These are phyloP conservation scores for Tephrocybe sp. DNA, from an alignment of 768 basidiomycete genomes.

Conservation along the genomic window DNA sequence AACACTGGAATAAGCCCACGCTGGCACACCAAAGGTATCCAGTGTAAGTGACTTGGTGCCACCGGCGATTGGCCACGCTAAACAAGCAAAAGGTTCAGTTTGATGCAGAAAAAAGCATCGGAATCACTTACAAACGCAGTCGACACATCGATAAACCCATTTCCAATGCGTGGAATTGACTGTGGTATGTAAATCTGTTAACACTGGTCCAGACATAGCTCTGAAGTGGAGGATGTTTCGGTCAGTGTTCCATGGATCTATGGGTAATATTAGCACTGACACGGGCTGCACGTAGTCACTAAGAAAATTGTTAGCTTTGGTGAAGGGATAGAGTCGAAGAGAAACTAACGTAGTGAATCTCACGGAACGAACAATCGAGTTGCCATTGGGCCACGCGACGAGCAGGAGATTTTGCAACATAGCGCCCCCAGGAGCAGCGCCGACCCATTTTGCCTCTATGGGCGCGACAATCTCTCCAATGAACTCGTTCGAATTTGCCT, in stretches of 20 bases:
- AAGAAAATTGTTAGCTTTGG: constrained; percentile 1
- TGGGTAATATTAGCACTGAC: constrained; percentile 26
- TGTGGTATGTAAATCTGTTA: constrained; percentile 51
- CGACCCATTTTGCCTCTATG: constrained; percentile 52
- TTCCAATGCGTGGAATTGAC: constrained; percentile 67
- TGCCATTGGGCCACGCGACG: constrained; percentile 62
- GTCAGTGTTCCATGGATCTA: not conserved
- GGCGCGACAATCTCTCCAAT: constrained; percentile 65
- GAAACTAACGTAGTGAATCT: constrained; percentile 47
- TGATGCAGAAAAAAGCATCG: not conserved
- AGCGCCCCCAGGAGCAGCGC: constrained; percentile 49
- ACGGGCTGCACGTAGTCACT: constrained; percentile 54
- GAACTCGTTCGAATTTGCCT: constrained; percentile 49
- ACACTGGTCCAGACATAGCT: constrained; percentile 48
- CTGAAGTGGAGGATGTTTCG: constrained; percentile 23
- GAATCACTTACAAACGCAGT: constrained; percentile 53
- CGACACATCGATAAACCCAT: constrained; percentile 67
- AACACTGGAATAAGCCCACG: constrained; percentile 49
- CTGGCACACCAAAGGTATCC: constrained; percentile 37
- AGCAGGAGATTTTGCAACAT: constrained; percentile 59
- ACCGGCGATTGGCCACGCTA: constrained; percentile 39
- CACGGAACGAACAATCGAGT: constrained; percentile 50
- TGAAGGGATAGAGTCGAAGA: not conserved
- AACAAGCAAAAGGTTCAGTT: not conserved
- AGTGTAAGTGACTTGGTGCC: constrained; percentile 40